Conservation (phyloP, 768 basidiomycete genomes). For the Artomyces pyxidatus region DNA sequence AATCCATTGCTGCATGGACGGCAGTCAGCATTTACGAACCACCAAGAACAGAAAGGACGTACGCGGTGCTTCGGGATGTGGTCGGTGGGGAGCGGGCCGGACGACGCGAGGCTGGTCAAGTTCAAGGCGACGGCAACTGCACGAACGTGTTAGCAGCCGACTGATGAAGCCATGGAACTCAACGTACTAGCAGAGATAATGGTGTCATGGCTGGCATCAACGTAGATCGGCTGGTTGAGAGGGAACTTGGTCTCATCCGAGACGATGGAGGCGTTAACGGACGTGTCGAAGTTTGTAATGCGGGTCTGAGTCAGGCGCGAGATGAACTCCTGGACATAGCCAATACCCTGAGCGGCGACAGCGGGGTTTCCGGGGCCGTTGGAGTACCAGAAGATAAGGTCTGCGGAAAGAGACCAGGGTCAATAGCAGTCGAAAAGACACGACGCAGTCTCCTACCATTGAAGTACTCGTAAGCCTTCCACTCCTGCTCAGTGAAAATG, state of each 20-base stretch:
- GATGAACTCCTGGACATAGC: constrained; percentile 36
- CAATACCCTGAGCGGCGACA: constrained; percentile 30
- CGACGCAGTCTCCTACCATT: constrained; percentile 22
- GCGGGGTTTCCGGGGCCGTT: constrained; percentile 36
- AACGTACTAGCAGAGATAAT: constrained; percentile 31
- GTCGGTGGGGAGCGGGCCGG: constrained; percentile 32
- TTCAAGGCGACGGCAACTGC: constrained; percentile 36
- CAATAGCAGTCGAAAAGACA: not conserved
- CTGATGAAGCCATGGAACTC: not conserved
- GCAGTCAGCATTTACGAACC: not conserved
- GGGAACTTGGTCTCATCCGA: constrained; percentile 29
- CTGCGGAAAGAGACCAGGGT: constrained; percentile 4
- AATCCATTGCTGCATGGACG: constrained; percentile 21
- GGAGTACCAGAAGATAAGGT: constrained; percentile 28
- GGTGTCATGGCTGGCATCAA: constrained; percentile 40
- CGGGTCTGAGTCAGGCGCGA: constrained; percentile 33
- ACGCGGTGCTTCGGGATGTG: constrained; percentile 28
- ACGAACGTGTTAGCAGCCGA: not conserved
- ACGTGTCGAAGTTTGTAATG: constrained; percentile 31
- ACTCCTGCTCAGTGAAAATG: constrained; percentile 44
- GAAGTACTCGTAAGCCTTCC: constrained; percentile 41
- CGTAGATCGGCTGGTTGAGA: constrained; percentile 32
- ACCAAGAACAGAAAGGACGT: not conserved
- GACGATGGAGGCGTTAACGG: constrained; percentile 39
- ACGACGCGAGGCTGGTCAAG: constrained; percentile 33